Percentiles rank a stretch among this genome's conserved stretches.
phyloP scores from a whole-genome alignment of 768 basidiomycete species.

The Mycena polygramma region DNA sequence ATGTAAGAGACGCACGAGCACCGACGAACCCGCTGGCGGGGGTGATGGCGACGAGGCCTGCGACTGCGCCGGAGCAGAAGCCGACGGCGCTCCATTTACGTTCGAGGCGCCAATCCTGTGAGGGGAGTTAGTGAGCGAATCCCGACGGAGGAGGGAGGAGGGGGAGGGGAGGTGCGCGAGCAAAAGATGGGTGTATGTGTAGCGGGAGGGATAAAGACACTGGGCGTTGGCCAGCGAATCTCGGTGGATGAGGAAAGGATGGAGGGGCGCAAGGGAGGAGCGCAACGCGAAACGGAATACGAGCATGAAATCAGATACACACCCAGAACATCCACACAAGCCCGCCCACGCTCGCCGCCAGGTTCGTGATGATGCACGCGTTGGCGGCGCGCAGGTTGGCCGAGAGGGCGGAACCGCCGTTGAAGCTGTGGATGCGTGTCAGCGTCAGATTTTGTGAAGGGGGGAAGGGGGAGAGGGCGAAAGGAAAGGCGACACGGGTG shows the following conservation, averaged over 20 bases:
- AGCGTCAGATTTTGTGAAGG: background rate
- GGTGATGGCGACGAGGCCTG: slow-evolving; percentile 25
- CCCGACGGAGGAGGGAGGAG: background rate
- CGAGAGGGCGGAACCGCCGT: slow-evolving; percentile 25
- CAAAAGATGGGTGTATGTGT: too few species aligned
- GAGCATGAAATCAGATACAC: slow-evolving; percentile 32
- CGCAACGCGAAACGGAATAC: too few species aligned
- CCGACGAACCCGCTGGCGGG: slow-evolving; percentile 21
- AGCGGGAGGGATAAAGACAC: too few species aligned
- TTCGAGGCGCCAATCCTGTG: slow-evolving; percentile 16
- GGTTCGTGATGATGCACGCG: slow-evolving; percentile 25
- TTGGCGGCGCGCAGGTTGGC: slow-evolving; percentile 21
- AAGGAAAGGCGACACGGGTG: too few species aligned
- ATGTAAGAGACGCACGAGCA: slow-evolving; percentile 2
- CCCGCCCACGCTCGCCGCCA: slow-evolving; percentile 74
- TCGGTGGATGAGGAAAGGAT: too few species aligned
- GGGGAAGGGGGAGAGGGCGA: too few species aligned
- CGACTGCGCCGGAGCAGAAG: slow-evolving; percentile 25
- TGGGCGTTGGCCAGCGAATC: too few species aligned
- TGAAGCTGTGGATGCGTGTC: slow-evolving; percentile 13
- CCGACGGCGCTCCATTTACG: slow-evolving; percentile 23
- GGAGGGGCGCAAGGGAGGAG: background rate
- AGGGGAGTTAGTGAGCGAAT: background rate
- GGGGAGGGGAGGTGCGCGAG: too few species aligned
- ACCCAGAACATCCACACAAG: slow-evolving; percentile 95